Conservation (phyloP, 1,284 basidiomycete species). For the Ganoderma resinaceum region DNA sequence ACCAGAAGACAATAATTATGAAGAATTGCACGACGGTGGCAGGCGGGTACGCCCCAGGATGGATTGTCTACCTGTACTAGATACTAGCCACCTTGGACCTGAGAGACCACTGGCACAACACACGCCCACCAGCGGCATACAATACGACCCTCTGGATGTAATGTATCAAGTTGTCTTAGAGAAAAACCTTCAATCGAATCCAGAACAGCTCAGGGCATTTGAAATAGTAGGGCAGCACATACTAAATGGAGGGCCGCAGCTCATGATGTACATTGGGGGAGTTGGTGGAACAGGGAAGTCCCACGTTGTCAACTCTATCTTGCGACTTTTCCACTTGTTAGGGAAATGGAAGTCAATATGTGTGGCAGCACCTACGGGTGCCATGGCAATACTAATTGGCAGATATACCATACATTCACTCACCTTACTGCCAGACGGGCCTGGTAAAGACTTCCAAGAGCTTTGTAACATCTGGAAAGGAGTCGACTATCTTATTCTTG, state of each 20-base stretch:
- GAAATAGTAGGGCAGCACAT: background rate
- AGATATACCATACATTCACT: too few relatives aligned
- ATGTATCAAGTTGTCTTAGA: background rate
- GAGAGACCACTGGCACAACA: too few relatives aligned
- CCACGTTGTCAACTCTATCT: background rate
- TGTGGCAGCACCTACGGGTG: background rate
- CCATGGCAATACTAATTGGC: background rate
- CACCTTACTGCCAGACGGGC: background rate
- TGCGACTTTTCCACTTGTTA: background rate
- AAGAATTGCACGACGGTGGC: background rate
- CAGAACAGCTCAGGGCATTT: background rate
- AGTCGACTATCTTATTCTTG: background rate
- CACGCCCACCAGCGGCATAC: too few relatives aligned
- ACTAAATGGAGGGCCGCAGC: background rate
- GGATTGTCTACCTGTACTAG: background rate
- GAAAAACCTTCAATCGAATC: background rate
- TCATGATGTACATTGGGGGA: background rate
- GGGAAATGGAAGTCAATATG: background rate
- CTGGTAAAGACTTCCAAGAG: background rate
- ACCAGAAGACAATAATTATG: background rate
- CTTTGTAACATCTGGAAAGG: background rate
- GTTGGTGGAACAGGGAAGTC: background rate
- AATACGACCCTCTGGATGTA: background rate
- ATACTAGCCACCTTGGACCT: background rate
- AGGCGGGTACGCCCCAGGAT: background rate